These are phyloP conservation scores for Chlorella sp. DNA, from an alignment of 139 green algal genomes.

Conservation along the genomic window DNA sequence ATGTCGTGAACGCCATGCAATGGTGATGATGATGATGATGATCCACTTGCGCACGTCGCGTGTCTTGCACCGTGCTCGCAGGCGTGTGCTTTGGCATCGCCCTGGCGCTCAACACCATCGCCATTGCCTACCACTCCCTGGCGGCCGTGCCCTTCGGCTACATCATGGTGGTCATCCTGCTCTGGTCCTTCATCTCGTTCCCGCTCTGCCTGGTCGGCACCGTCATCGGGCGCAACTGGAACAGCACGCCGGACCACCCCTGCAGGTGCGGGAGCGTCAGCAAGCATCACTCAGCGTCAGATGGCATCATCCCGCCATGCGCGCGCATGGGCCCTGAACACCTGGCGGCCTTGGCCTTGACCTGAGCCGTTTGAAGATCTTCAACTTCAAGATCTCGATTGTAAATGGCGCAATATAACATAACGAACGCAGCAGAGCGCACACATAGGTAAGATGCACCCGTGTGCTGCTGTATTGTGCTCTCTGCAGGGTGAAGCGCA, in stretches of 20 bases:
- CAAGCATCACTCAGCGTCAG: too few relatives aligned
- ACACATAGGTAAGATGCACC: too few relatives aligned
- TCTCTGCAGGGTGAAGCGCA: conserved; percentile 76
- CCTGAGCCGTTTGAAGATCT: too few relatives aligned
- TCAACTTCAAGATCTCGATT: too few relatives aligned
- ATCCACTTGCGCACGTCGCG: neutral
- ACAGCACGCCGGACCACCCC: conserved; percentile 57
- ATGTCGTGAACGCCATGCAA: too few relatives aligned
- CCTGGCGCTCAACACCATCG: conserved; percentile 92
- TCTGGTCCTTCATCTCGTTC: conserved; percentile 93
- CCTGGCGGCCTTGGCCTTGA: too few relatives aligned
- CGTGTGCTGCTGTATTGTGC: too few relatives aligned
- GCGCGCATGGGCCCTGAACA: too few relatives aligned
- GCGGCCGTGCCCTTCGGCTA: conserved; percentile 88
- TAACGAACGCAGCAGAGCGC: too few relatives aligned
- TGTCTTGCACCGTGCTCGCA: neutral
- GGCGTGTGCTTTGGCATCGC: conserved; percentile 73
- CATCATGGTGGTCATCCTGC: conserved; percentile 75
- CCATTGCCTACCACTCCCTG: conserved; percentile 87
- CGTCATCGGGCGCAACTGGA: conserved; percentile 27
- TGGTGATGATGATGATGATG: neutral
- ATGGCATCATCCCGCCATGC: too few relatives aligned
- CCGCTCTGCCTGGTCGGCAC: conserved; percentile 83
- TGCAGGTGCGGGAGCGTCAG: conserved; percentile 31
- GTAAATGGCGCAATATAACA: too few relatives aligned